A percentile compares a stretch with the other conserved stretches of the same genome.
Conservation (phyloP, 345 rosid species). For the Euphorbia peplus region DNA sequence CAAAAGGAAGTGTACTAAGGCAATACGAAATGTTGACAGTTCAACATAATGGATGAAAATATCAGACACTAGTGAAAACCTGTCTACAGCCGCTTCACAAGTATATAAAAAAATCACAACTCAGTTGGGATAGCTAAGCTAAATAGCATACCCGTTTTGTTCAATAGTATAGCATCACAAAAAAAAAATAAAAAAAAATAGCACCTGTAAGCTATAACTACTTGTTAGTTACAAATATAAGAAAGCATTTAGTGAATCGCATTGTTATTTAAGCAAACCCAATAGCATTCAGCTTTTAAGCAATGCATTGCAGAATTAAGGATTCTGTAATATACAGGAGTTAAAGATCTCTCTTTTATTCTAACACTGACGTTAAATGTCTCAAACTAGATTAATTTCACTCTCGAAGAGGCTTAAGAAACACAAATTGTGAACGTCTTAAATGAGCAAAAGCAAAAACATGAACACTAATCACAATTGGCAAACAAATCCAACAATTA, state of each 20-base stretch:
- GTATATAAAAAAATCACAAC: neutral
- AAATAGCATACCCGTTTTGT: too few relatives aligned
- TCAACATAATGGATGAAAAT: conserved; percentile 1
- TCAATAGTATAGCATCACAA: too few relatives aligned
- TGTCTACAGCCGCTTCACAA: neutral
- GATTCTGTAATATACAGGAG: neutral
- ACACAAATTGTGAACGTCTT: neutral
- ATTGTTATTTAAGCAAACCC: neutral
- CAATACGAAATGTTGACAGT: neutral
- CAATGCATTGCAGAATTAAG: neutral
- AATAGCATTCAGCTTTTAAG: neutral
- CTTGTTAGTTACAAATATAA: neutral
- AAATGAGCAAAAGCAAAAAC: conserved; percentile 1
- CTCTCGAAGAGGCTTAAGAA: neutral
- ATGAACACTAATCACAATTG: too few relatives aligned
- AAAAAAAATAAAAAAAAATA: too few relatives aligned
- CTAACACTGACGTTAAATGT: neutral
- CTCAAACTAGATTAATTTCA: neutral
- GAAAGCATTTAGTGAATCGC: neutral
- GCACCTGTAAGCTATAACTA: too few relatives aligned
- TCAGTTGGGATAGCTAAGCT: too few relatives aligned
- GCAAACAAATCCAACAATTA: neutral
- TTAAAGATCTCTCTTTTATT: neutral
- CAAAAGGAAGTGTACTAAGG: neutral
- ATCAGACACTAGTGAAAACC: neutral